Conservation (phyloP, 805 yeast genomes). For the Sporopachydermia quercuum region DNA sequence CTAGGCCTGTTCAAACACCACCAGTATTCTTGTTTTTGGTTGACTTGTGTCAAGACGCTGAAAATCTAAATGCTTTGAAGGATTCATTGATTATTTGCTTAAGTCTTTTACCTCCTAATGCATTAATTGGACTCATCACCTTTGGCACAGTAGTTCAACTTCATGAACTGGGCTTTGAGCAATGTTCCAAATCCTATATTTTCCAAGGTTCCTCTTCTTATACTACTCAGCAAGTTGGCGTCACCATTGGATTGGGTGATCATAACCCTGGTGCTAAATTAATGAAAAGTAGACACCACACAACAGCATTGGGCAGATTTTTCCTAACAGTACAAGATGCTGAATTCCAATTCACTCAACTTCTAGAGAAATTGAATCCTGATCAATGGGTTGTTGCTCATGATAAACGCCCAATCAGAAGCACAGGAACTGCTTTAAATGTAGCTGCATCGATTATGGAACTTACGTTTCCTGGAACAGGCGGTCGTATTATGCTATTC, state of each 20-base stretch:
- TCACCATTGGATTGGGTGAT: constrained; percentile 42
- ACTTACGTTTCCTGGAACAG: constrained; percentile 68
- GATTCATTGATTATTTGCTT: constrained; percentile 66
- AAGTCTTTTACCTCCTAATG: constrained; percentile 75
- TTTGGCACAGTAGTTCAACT: constrained; percentile 84
- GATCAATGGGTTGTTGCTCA: constrained; percentile 82
- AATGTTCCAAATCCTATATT: constrained; percentile 59
- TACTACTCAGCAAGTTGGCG: constrained; percentile 35
- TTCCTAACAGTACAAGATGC: constrained; percentile 61
- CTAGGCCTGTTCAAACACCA: constrained; percentile 68
- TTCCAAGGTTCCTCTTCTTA: constrained; percentile 87
- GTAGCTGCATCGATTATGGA: constrained; percentile 75
- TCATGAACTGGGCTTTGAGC: constrained; percentile 65
- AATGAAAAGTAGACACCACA: constrained; percentile 5
- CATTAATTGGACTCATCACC: constrained; percentile 76
- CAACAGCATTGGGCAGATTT: constrained; percentile 40
- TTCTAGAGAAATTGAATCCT: constrained; percentile 59
- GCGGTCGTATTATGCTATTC: constrained; percentile 80
- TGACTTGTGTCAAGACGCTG: constrained; percentile 82
- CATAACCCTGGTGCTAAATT: constrained; percentile 26
- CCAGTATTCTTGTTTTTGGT: constrained; percentile 78
- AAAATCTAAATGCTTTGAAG: constrained; percentile 69
- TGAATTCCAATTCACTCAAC: constrained; percentile 68
- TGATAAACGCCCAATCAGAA: constrained; percentile 74
- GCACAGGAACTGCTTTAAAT: constrained; percentile 84